Base-by-base conservation (phyloP, 1,139 yeast genomes). In the Zygosaccharomyces pseudobailii region DNA sequence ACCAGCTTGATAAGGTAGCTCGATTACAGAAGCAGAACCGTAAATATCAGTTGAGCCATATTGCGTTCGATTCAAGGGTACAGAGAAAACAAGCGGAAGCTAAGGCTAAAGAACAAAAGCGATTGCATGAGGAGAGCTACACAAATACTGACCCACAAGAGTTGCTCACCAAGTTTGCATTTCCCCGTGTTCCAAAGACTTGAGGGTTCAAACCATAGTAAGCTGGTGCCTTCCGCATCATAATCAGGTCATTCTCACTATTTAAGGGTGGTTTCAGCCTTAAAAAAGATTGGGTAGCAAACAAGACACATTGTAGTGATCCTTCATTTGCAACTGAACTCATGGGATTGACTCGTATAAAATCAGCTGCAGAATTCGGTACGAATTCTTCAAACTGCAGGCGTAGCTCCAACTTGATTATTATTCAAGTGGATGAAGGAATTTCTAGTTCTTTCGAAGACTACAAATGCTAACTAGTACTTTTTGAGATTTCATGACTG, bases 141-240 rank as follows among this genome's bases (percentile, higher is more conserved):
- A 56, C 65, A 2, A 57, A 58, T 43, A 67, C 69, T 17, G 65
- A 65, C 34, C 62, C 69, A 33, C 66, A 68, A 27, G 73, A 74
- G 46, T 67, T 76, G 54, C 63, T 76, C 36, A 65, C 65, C 17
- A 69, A 70, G 41, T 75, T 75, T 22, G 67, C 72, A 52, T 82
- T 84, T 58, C 90, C 90, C 0, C 55, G 69, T n/a, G 82, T 66
- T 1, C 87, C 87, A 4, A 69, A 60, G 20, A 54, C 32, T 10
- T 42, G 41, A 42, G 3, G 5, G 8, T 3, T 17, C 23, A 9
- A 21, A 6, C 9, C 27, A 24, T 13, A 13, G 17, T 13, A 13
- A 13, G 17, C 17, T 13, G 17, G 17, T 13, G 17, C 17, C 17
- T 13, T 13, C 17, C 17, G 17, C 17, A 13, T 13, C 17, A 13